Evolutionary conservation across 2,329 filamentous ascomycete species (phyloP), one percentile per base, ranked within the genome.

Genomic region (Cercospora sojina): DNA sequence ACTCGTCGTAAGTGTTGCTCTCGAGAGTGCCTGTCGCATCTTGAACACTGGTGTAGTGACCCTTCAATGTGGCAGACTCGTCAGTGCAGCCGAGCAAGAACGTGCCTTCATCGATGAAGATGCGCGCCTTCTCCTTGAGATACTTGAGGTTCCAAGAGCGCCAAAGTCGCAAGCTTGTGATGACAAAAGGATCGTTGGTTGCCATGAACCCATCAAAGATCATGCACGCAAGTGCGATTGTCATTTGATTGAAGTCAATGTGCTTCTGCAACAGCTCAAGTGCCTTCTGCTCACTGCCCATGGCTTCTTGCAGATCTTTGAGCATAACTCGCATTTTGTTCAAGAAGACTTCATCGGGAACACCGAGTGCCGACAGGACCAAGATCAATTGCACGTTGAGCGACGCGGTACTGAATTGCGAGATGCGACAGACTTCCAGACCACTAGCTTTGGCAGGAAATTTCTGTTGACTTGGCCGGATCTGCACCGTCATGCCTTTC

Each of bases 351-450:
- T 79, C 51, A 59, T 89, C 87, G 0, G 84, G 80, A 1, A 98
- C 88, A 0, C 92, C 92, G 0, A 97, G 85, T 3, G 87, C 83
- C 13, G 91, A 91, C 0, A 99, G 81, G n/a, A 98, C 90, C 1
- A 89, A 83, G 64, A 99, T 97, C 1, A 93, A 88, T 76, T 99
- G 95, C 32, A 93, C 87, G 72, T 99, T 99, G 53, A 99, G 84
- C 3, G 89, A 91, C 0, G 94, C 92, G 2, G 87, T 85, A 1
- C 92, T 89, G 73, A 88, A 91, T 1, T 88, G 85, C 0, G 95
- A 94, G 68, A 88, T 89, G 23, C 91, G 87, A 69, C 97, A 92
- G 64, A 99, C 90, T 76, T 99, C 95, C 0, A 99, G 82, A 2
- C 87, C 88, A 53, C 89, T 87, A 73, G 90, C 89, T 3, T 81